phyloP scores from a whole-genome alignment of 1,284 basidiomycete genomes.

The Moniliophthora roreri region DNA sequence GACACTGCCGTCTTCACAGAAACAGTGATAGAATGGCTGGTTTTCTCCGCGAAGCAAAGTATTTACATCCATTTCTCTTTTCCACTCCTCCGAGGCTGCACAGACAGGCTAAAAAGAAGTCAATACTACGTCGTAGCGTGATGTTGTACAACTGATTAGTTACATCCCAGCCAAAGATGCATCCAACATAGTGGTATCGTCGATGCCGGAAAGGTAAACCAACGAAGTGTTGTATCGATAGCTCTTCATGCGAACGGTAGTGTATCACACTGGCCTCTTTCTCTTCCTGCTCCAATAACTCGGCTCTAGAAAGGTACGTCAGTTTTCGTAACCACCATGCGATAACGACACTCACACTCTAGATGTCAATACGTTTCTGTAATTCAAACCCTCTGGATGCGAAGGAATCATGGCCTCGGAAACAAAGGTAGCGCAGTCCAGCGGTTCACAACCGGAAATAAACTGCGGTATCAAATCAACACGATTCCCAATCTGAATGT shows the following conservation, averaged over 20 bases:
- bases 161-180: slow-evolving; percentile 57
- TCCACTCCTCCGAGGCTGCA: slow-evolving; percentile 43
- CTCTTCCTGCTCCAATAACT: slow-evolving; percentile 31
- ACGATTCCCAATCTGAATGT: slow-evolving; percentile 8
- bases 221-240: slow-evolving; percentile 42
- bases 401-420: slow-evolving; percentile 9
- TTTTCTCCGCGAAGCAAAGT: slow-evolving; percentile 37
- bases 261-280: slow-evolving; percentile 26
- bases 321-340: neutral
- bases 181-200: slow-evolving; percentile 42
- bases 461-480: slow-evolving; percentile 26
- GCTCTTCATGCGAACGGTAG: slow-evolving; percentile 23
- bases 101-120: slow-evolving; percentile 38
- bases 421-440: slow-evolving; percentile 24
- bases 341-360: neutral
- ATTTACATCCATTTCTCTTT: slow-evolving; percentile 42
- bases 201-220: slow-evolving; percentile 52
- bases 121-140: neutral
- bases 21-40: slow-evolving; percentile 54
- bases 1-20: slow-evolving; percentile 36
- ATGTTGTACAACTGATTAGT: slow-evolving; percentile 20
- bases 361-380: slow-evolving; percentile 7
- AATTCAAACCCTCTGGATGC: slow-evolving; percentile 4
- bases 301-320: slow-evolving; percentile 18
- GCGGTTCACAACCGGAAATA: slow-evolving; percentile 26